A percentile compares a stretch with the other conserved stretches of the same genome.
phyloP scores from a whole-genome alignment of 1,284 basidiomycete species.

The Apiotrichum veenhuisii region DNA sequence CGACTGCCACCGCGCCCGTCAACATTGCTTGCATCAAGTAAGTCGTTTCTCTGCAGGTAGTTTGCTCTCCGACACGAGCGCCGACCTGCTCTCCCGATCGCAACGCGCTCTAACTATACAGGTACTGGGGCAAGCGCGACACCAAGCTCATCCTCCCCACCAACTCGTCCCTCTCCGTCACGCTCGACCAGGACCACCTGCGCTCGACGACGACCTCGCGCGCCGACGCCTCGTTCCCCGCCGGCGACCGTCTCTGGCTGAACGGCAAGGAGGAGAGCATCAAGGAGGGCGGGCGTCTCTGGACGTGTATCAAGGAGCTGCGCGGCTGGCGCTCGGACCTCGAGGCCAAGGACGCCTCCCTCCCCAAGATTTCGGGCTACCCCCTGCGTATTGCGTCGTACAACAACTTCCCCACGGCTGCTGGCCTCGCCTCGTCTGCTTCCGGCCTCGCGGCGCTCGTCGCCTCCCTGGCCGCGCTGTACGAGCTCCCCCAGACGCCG shows the following conservation, averaged over 20 bases:
- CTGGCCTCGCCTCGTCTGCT: constrained; percentile 94
- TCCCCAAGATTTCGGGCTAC: constrained; percentile 64
- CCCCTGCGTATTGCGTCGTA: constrained; percentile 83
- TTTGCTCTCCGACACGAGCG: constrained; percentile 4
- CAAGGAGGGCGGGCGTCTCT: constrained; percentile 71
- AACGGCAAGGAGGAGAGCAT: constrained; percentile 89
- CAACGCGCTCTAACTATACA: constrained; percentile 49
- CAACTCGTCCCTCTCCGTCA: constrained; percentile 95
- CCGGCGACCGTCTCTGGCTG: constrained; percentile 80
- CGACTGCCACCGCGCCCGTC: constrained; percentile 87
- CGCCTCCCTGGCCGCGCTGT: constrained; percentile 81
- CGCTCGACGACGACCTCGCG: constrained; percentile 90
- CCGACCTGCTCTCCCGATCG: no score
- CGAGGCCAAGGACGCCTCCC: constrained; percentile 63
- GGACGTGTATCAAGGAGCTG: constrained; percentile 85
- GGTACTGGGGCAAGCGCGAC: constrained; percentile 98
- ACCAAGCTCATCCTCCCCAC: constrained; percentile 93
- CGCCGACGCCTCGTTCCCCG: constrained; percentile 68
- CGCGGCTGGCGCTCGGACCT: constrained; percentile 68
- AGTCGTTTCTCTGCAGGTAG: constrained; percentile 33
- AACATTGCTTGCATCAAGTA: constrained; percentile 97
- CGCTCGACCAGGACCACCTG: constrained; percentile 93
- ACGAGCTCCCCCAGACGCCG: constrained; percentile 67
- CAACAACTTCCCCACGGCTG: constrained; percentile 99
- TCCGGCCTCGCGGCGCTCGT: constrained; percentile 95